phyloP scores from a whole-genome alignment of 768 basidiomycete species.

The Pulveroboletus frians region DNA sequence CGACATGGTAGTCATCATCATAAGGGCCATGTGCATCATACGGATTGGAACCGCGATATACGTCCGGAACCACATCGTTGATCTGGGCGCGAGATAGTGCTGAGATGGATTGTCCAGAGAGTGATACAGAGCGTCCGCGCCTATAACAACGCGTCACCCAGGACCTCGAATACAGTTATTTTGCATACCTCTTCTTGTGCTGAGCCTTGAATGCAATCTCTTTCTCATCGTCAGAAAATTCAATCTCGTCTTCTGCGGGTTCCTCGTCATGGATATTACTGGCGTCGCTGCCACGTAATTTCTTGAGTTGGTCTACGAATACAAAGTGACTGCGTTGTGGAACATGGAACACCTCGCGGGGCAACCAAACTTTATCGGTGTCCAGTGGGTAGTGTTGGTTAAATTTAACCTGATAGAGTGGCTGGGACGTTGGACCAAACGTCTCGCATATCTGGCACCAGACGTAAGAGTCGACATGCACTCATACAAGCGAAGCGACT shows the following conservation, averaged over 20 bases:
- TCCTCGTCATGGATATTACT: slow-evolving; percentile 95
- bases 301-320: slow-evolving; percentile 66
- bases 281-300: slow-evolving; percentile 84
- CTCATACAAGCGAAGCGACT: slow-evolving; percentile 28
- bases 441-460: slow-evolving; percentile 78
- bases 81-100: slow-evolving; percentile 49
- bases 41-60: slow-evolving; percentile 49
- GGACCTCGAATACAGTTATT: neutral
- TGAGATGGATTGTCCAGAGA: slow-evolving; percentile 55
- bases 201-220: slow-evolving; percentile 68
- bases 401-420: slow-evolving; percentile 86
- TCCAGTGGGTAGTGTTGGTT: slow-evolving; percentile 60
- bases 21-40: slow-evolving; percentile 67
- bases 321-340: slow-evolving; percentile 79
- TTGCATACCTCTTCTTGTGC: slow-evolving; percentile 53
- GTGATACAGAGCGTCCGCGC: slow-evolving; percentile 47
- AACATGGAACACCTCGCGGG: slow-evolving; percentile 75
- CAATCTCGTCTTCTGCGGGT: slow-evolving; percentile 80
- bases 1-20: slow-evolving; percentile 52
- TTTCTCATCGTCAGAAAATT: slow-evolving; percentile 94
- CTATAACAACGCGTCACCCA: slow-evolving; percentile 29
- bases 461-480: slow-evolving; percentile 12
- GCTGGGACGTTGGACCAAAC: slow-evolving; percentile 88
- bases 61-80: slow-evolving; percentile 46
- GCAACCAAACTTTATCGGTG: slow-evolving; percentile 45